These are phyloP conservation scores for Trichophyton rubrum DNA, from an alignment of 2,329 filamentous ascomycete species.

Conservation along the genomic window DNA sequence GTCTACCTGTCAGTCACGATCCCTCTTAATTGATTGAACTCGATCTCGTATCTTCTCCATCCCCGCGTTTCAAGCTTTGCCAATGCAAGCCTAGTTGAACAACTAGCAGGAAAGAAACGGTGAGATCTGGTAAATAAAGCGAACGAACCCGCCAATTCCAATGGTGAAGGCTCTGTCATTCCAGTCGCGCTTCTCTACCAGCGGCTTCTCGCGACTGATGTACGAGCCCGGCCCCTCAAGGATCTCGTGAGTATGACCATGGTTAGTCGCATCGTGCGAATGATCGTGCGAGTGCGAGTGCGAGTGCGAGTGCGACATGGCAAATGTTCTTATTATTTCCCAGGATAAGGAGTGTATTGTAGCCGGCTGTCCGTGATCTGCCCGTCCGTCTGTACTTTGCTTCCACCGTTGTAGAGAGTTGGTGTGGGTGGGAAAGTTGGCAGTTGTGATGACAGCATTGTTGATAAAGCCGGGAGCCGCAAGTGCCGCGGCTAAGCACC, in stretches of 20 bases:
- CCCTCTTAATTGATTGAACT: neutral
- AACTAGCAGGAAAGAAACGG: neutral
- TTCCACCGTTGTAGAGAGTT: neutral
- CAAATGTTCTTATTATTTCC: neutral
- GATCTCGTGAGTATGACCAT: constrained; percentile 93
- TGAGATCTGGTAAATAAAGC: neutral
- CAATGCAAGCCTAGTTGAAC: neutral
- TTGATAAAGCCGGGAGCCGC: neutral
- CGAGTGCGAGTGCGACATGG: constrained; percentile 18
- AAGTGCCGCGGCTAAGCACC: neutral
- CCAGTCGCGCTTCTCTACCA: constrained; percentile 80
- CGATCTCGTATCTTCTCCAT: neutral
- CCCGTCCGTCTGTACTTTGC: too few species aligned
- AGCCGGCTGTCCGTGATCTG: neutral
- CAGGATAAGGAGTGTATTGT: neutral
- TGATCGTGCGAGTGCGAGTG: constrained; percentile 38
- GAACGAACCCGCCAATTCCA: constrained; percentile 83
- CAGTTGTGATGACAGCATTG: neutral
- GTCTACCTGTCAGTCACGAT: neutral
- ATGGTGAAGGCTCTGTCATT: constrained; percentile 82
- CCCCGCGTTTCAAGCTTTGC: neutral
- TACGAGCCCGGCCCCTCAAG: constrained; percentile 88
- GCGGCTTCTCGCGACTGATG: constrained; percentile 80
- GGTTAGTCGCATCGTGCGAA: constrained; percentile 51
- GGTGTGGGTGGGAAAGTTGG: neutral